Evolutionary conservation across 257 asterid species (phyloP), one percentile per base, ranked within the genome.

Genomic region (Thymus mandschuricus): DNA sequence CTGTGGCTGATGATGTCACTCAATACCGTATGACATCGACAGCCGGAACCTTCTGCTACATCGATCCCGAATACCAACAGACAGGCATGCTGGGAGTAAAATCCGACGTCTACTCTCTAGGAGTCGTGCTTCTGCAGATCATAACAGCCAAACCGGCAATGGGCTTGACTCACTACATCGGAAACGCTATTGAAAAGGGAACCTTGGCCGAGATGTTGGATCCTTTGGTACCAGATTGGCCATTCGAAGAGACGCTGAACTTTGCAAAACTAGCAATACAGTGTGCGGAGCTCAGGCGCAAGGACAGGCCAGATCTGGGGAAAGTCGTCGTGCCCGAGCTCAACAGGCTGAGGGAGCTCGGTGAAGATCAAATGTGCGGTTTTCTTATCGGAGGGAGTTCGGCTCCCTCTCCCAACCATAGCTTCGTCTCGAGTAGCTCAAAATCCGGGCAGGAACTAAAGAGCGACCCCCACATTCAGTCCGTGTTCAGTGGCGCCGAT

Each of bases 31-130:
- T 92, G 90, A 92, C 98, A 8, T 84, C 97, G 21, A 80, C 98
- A 8, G 98, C 98, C 1, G 97, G 97, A 21, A 88, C 98, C 0
- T 82, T 92, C 75, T 90, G 95, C 78, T 92, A 92, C 78, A 92
- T 92, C 3, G 98, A 92, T 45, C 98, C 97, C 0, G 98, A 92
- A 70, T 92, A 92, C 74, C 98, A 92, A 57, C 96, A 90, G 55
- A 86, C 97, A 0, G 98, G 98, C 29, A 90, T 90, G 97, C 85
- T 92, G 0, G 97, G 97, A 2, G 92, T 88, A 21, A 88, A 92
- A 72, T 92, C 98, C 3, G 98, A 92, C 33, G 83, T 92, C 12
- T 92, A 92, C 56, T 90, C 98, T 1, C 71, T 92, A 0, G 98
- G 97, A 1, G 77, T 92, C 10, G 78, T 92, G 66, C 80, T 88